Evolutionary conservation across 139 green algal genomes (phyloP), one percentile per base, ranked within the genome.

Genomic region (Chlorella sp.): DNA sequence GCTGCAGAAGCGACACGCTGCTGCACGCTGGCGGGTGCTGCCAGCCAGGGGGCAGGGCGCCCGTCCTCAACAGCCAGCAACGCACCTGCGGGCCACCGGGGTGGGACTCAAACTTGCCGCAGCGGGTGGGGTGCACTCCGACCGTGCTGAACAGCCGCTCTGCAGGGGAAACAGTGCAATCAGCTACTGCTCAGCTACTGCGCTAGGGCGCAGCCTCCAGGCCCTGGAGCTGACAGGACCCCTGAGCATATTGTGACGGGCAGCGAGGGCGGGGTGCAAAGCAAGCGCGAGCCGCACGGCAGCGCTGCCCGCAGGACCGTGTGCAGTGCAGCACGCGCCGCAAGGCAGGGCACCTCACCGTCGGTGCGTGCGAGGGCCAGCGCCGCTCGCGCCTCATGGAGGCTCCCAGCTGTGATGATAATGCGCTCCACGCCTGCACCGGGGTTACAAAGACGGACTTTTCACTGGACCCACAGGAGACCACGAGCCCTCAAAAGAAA

Each of bases 101-200:
- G 53, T 83, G 63, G 1, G 63, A 77, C 31, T 91, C 87, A 70
- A 97, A 93, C 80, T 94, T 90, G 21, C 71, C 75, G 69, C 87
- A 94, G 19, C 93, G 86, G 7, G 92, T 97, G 21, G 93, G 93
- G 76, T 97, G 93, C 72, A 94, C 88, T 2, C 93, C 93, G n/a
- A 93, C 89, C 4, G 93, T 97, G 63, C 80, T 89, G 79, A 85
- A 96, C 29, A 97, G 81, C 27, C 86, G 81, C 1, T 80, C 87
- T 93, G 79, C 51, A 41, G 56, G 23, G 33, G 56, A 25, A 9
- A 25, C 56, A n/a, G 56, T 25, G 19, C 23, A 25, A 63, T 21
- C 56, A 21, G 21, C 48, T 17, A 21, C 0, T 1, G 17, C 17
- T 58, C 48, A 58, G 48, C 17, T n/a, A 21, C 21, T 17, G 48